Evolutionary conservation across 768 basidiomycete species (phyloP), one percentile per base, ranked within the genome.

Genomic region (Boletus vinaceobasis): DNA sequence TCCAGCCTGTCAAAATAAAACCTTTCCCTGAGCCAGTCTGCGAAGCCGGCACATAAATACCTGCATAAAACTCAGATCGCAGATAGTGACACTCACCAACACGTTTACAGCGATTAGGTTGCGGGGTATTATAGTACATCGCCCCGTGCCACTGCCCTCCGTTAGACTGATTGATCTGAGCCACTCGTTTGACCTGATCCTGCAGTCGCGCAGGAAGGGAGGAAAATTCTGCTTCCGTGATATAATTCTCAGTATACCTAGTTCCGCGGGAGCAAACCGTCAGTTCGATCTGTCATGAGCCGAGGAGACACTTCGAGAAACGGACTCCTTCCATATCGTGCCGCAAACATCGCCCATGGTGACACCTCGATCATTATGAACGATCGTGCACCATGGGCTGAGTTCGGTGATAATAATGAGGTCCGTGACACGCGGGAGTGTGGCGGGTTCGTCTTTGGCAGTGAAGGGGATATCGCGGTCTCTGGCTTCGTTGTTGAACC

Each of bases 1-100:
- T 60, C 60, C 52, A 93, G 61, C 15, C 78, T 76, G 55, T 92
- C 89, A 55, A 92, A 90, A 68, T 77, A 89, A 21, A 79, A 75
- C 50, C 79, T 77, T 51, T 91, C 90, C 42, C 86, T 79, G 19
- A 92, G 78, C 88, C 88, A 92, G 62, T 91, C 90, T 90, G 53
- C 6, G 38, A 26, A 43, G 43, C 33, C 36, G 14, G 37, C 17
- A 36, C 14, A 39, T 65, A 4, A 60, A 39, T 31, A 21, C 23
- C 42, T 35, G 36, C 17, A n/a, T 33, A 23, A n/a, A 4, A 10
- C 35, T 8, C 23, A 4, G 17, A 45, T 13, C 7, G 21, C 8
- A n/a, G 8, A 4, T 0, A 21, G 23, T 26, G 40, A 35, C 27
- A 76, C 86, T 60, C 60, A 87, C 87, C 87, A 27, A 83, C 81